Conservation (phyloP, 2,329 filamentous ascomycete species). For the Dothideomycetes sp. region DNA sequence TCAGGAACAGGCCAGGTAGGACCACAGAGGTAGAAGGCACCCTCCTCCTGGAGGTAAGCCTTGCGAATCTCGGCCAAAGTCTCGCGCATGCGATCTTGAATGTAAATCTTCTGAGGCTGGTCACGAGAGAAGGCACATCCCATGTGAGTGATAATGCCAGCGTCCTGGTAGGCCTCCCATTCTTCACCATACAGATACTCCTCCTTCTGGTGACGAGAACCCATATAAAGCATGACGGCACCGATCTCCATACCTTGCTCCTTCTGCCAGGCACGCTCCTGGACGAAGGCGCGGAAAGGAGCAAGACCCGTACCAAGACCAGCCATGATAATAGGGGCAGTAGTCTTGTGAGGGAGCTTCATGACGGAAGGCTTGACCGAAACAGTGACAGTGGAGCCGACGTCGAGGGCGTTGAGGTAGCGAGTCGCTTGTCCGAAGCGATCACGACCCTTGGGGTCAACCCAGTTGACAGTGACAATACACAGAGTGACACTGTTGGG, state of each 20-base stretch:
- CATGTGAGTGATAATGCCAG: conserved; percentile 87
- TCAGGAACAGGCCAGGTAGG: conserved; percentile 98
- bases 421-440: conserved; percentile 89
- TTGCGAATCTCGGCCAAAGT: conserved; percentile 71
- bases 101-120: conserved; percentile 98
- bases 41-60: conserved; percentile 79
- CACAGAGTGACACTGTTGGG: conserved; percentile 85
- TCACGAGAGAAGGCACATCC: conserved; percentile 93
- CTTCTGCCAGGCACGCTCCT: conserved; percentile 97
- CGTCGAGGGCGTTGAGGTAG: conserved; percentile 68
- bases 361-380: conserved; percentile 98
- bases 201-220: conserved; percentile 91
- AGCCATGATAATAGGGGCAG: conserved; percentile 95
- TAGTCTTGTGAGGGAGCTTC: conserved; percentile 86
- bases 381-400: conserved; percentile 74
- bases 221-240: conserved; percentile 88
- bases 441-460: conserved; percentile 75
- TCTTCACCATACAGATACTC: conserved; percentile 99
- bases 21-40: conserved; percentile 93
- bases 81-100: conserved; percentile 95
- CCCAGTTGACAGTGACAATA: conserved; percentile 96
- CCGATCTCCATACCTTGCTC: conserved; percentile 94
- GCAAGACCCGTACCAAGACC: conserved; percentile 96
- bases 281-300: conserved; percentile 97
- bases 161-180: conserved; percentile 96